Evolutionary conservation across 2,329 filamentous ascomycete genomes (phyloP), one percentile per base, ranked within the genome.

Genomic region (Aspergillus vadensis): DNA sequence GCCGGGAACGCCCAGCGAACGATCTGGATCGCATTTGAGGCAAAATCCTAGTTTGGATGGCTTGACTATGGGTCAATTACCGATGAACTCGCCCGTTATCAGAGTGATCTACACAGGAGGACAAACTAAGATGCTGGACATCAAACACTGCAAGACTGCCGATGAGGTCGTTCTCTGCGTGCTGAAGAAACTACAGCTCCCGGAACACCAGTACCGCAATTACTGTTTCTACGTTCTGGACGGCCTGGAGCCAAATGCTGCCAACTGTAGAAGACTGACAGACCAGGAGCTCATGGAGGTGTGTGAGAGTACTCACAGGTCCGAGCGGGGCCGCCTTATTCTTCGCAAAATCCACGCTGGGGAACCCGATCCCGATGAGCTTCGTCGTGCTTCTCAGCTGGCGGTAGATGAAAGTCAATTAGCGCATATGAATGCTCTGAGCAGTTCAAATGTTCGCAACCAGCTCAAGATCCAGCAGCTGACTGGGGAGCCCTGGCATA

Each of bases 141-240:
- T 98, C 67, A 90, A 92, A 65, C 91, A 91, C 65, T 97, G 93
- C 82, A 92, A 88, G 72, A 95, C 90, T 5, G 91, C 92, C 62
- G 95, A 97, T 70, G 92, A 98, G 67, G 91, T 98, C 55, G 94
- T 97, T 82, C 85, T 92, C 49, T 90, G 91, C 62, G 96, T 95
- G 0, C 79, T 98, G 48, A 87, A 90, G 67, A 98, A 98, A 75
- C 91, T 97, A 65, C 88, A 88, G 43, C 84, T 97, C 30, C 91
- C 92, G 21, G 92, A 97, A 72, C 91, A 94, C 64, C 92, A 97
- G 70, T 91, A 95, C 74, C 87, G 92, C 70, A 97, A 96, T 72
- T 98, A 97, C 79, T 97, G 93, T 80, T 98, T 99, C 79, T 98
- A 95, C 82, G 89, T 97, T 1, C 82, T 98, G 60, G 89, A 91